These are phyloP conservation scores for Diaporthe velutina DNA, from an alignment of 2,329 filamentous ascomycete genomes.

Conservation along the genomic window DNA sequence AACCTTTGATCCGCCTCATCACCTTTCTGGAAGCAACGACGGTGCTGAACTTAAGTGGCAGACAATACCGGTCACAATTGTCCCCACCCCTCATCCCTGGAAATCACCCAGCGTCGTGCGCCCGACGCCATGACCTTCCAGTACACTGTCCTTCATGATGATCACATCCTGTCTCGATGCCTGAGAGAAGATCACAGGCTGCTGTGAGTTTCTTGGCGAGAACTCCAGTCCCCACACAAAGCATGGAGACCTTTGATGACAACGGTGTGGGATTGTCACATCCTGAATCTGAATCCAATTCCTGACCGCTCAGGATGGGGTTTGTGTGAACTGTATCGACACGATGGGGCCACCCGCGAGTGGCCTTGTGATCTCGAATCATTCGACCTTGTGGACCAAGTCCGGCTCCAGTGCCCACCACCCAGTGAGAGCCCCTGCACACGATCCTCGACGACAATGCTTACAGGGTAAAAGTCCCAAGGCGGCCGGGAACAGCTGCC, in stretches of 20 bases:
- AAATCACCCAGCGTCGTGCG: conserved; percentile 17
- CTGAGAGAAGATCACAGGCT: conserved; percentile 23
- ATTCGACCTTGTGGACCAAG: conserved; percentile 40
- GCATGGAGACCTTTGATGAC: conserved; percentile 27
- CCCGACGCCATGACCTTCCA: conserved; percentile 26
- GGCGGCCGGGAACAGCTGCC: conserved; percentile 31
- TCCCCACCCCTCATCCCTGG: background rate
- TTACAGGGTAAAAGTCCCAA: conserved; percentile 31
- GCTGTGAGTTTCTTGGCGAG: conserved; percentile 28
- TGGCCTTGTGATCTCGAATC: conserved; percentile 39
- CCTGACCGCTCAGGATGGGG: conserved; percentile 34
- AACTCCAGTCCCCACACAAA: conserved; percentile 19
- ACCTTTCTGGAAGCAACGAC: background rate
- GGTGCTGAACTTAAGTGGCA: conserved; percentile 5
- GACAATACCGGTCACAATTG: background rate
- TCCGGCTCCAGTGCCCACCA: conserved; percentile 33
- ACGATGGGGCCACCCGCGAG: conserved; percentile 27
- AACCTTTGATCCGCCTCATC: background rate
- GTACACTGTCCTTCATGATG: background rate
- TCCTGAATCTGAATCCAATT: conserved; percentile 26
- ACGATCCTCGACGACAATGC: conserved; percentile 28
- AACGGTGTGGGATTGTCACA: conserved; percentile 34
- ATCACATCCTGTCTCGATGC: conserved; percentile 19
- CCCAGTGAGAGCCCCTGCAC: conserved; percentile 16
- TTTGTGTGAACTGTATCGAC: conserved; percentile 21